Base-by-base conservation (phyloP, 306 rosid genomes). In the Mucuna pruriens region DNA sequence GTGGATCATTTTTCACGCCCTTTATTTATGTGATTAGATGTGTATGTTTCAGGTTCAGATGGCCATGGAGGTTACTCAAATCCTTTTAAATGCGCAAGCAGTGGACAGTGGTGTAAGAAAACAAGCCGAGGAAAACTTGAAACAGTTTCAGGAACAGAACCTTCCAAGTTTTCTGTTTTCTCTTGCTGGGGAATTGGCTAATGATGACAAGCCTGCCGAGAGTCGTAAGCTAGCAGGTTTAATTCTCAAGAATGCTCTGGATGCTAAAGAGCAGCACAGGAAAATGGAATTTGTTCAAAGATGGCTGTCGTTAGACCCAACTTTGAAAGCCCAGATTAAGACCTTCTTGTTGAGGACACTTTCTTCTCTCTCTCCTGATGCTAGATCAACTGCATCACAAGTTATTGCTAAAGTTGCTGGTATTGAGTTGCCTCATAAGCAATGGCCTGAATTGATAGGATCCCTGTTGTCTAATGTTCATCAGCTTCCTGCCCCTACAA, bases 341-440 rank as follows among this genome's bases (percentile, higher is more conserved):
- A 89, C 90, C 4, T 85, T 82, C 71, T 83, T 94, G 93, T 83
- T 94, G 86, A 90, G 81, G 83, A 94, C 97, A 40, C 90, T 94
- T 16, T 82, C 92, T 48, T 88, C 98, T 34, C 90, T 86, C 46
- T 87, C 93, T 25, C 82, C 42, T 17, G 97, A 92, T 79, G 98
- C 98, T 77, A 88, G 94, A 72, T 92, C 98, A 72, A 94, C 98
- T 61, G 92, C 89, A 9, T 92, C 98, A 25, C 98, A 94, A 85
- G 98, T 92, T 75, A 74, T 94, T 88, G 98, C 98, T 3, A 94
- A 94, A 82, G 87, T 94, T 80, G 98, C 97, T 15, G 97, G 94
- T 31, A 94, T 92, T 67, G 98, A 94, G 86, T 78, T 94, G 88
- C 98, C 98, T 3, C 94, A 91, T 70, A 92, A 90, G 82, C 97